Conservation (phyloP, 306 rosid genomes). For the Pyrus betulifolia region DNA sequence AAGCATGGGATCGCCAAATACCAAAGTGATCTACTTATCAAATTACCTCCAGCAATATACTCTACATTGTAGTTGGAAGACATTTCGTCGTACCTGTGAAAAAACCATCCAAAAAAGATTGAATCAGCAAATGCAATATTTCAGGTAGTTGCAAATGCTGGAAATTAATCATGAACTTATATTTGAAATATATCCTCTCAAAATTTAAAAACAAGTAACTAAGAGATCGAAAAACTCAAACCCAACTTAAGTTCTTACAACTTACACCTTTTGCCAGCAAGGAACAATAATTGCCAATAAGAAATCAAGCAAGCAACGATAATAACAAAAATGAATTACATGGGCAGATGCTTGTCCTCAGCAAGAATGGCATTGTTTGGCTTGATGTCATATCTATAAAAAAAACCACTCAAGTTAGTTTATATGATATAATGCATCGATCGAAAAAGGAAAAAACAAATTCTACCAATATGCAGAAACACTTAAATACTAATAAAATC, state of each 20-base stretch:
- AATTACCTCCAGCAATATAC: constrained; percentile 92
- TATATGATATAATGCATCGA: not conserved
- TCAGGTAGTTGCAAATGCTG: not conserved
- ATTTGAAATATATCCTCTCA: not conserved
- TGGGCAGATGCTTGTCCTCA: constrained; percentile 83
- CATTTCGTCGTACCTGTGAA: constrained; percentile 68
- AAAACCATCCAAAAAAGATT: constrained; percentile 2
- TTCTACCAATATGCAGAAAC: not conserved
- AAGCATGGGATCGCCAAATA: not conserved
- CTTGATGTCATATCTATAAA: constrained; percentile 60
- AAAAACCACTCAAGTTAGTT: not conserved
- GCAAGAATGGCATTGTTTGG: constrained; percentile 81
- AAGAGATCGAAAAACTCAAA: not conserved
- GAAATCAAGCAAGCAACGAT: not conserved
- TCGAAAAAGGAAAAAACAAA: not conserved
- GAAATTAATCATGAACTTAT: not conserved
- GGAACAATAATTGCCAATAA: not conserved
- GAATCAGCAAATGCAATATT: not conserved
- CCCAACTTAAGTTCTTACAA: not conserved
- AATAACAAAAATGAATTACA: constrained; percentile 29
- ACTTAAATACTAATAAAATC: not conserved
- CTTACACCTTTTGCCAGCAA: not conserved
- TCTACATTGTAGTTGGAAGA: constrained; percentile 56
- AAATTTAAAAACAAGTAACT: not conserved
- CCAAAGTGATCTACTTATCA: not conserved